Conservation (phyloP, 2,329 filamentous ascomycete species). For the Cladosporium sp. region DNA sequence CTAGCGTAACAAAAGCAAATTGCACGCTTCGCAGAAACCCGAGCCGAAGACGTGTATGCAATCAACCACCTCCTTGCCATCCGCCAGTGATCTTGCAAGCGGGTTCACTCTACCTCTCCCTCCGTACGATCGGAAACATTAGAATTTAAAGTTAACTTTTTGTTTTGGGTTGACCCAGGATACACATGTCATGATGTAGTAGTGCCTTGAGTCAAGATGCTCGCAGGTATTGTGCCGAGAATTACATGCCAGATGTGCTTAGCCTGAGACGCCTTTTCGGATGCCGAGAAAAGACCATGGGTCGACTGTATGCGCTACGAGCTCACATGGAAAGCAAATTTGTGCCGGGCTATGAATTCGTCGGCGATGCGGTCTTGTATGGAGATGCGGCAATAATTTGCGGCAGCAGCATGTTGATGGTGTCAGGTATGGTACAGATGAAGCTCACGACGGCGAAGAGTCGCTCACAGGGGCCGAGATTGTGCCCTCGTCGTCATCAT, state of each 20-base stretch:
- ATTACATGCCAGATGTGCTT: not conserved
- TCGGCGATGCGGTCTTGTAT: not conserved
- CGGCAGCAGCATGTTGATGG: not conserved
- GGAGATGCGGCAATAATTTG: not conserved
- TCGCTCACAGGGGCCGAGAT: constrained; percentile 7
- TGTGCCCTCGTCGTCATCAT: constrained; percentile 10
- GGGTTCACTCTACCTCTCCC: not conserved
- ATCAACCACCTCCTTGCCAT: not conserved
- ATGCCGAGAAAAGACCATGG: not conserved
- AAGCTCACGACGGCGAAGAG: not conserved
- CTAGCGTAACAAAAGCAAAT: not conserved
- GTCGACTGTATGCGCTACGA: not conserved
- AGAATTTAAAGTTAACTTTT: constrained; percentile 1
- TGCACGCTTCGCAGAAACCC: not conserved
- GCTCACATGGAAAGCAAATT: not conserved
- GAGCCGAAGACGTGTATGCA: not conserved
- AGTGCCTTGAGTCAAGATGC: not conserved
- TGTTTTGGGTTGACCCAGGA: not conserved
- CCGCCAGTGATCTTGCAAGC: not conserved
- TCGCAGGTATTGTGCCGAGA: not conserved
- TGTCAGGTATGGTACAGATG: not conserved
- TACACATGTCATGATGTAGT: not conserved
- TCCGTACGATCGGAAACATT: not conserved
- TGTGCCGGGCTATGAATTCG: not conserved
- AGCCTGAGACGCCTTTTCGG: not conserved